These are phyloP conservation scores for Chlorencoelia australis DNA, from an alignment of 2,329 filamentous ascomycete genomes.

Conservation along the genomic window DNA sequence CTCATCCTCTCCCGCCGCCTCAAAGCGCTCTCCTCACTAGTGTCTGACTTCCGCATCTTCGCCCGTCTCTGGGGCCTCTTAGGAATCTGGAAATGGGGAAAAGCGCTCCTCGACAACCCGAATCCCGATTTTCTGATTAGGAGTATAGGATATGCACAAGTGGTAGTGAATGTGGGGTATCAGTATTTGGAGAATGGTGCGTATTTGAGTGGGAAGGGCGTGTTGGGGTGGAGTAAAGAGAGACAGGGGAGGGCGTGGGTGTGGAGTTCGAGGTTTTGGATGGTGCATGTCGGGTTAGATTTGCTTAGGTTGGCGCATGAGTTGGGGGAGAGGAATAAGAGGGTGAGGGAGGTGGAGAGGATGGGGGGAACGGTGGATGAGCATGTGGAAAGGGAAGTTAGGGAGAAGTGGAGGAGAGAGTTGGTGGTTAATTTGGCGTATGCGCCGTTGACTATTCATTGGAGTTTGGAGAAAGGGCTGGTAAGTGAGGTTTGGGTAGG, in stretches of 20 bases:
- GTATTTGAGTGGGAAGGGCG: slow-evolving; percentile 64
- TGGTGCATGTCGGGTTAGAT: slow-evolving; percentile 66
- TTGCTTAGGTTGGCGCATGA: slow-evolving; percentile 47
- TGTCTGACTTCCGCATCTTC: slow-evolving; percentile 64
- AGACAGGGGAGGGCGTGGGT: slow-evolving; percentile 52
- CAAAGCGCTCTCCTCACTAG: slow-evolving; percentile 50
- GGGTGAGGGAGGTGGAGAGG: slow-evolving; percentile 24
- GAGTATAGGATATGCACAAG: slow-evolving; percentile 55
- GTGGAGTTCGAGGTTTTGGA: slow-evolving; percentile 75
- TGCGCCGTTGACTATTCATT: slow-evolving; percentile 77
- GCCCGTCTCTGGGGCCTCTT: slow-evolving; percentile 68
- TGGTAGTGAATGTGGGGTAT: slow-evolving; percentile 57
- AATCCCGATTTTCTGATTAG: slow-evolving; percentile 35
- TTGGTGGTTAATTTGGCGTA: slow-evolving; percentile 63
- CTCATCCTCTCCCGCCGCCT: slow-evolving; percentile 41
- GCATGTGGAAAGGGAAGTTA: slow-evolving; percentile 25
- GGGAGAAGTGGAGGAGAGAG: slow-evolving; percentile 49
- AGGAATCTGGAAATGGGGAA: slow-evolving; percentile 60
- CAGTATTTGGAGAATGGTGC: slow-evolving; percentile 77
- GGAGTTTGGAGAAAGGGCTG: slow-evolving; percentile 59
- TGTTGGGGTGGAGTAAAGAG: slow-evolving; percentile 48
- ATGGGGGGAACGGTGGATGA: slow-evolving; percentile 26
- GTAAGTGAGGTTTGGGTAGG: slow-evolving; percentile 50
- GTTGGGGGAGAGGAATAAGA: slow-evolving; percentile 20
- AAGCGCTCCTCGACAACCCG: slow-evolving; percentile 31